Base-by-base conservation (phyloP, 2,329 filamentous ascomycete species). In the Fusarium sp. region DNA sequence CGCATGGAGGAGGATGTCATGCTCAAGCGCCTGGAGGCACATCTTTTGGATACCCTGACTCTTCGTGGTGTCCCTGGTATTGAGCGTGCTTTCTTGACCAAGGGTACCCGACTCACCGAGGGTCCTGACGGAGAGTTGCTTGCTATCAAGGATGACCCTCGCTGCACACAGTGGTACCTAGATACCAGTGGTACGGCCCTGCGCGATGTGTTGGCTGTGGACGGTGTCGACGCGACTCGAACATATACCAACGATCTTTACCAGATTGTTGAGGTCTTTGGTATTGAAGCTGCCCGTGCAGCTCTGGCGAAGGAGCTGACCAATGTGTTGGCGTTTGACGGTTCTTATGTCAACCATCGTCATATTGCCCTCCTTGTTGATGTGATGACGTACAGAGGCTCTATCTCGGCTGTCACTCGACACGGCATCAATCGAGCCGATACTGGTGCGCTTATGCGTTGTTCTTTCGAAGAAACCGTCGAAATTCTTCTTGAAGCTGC, bases 261-360 rank as follows among this genome's bases (percentile, higher is more conserved):
- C 78, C 95, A 99, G 80, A 89, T 97, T 72, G 91, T 97, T 42
- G 91, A 95, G 69, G 93, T 97, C 11, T 96, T 99, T 67, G 96
- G 96, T 77, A 99, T 99, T 67, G 96, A 99, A 78, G 96, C 94
- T 69, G 94, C 94, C 63, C 91, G 96, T 75, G 89, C 91, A 46
- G 92, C 94, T 53, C 85, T 99, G 58, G 89, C 97, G 71, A 90
- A 91, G 64, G 96, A 99, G 78, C 81, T 99, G 84, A 93, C 91
- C 29, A 90, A 93, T 75, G 96, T 99, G 77, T 82, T 99, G 82
- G 94, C 96, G 25, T 99, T 99, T 77, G 96, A 98, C 77, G 96
- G 96, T 87, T 98, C 96, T 15, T 99, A 99, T 78, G 96, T 99
- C 86, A 99, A 99, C 79, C 94, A 98, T 82, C 94, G 96, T 75